Evolutionary conservation across 1,284 basidiomycete species (phyloP), one percentile per base, ranked within the genome.

Genomic region (Rhodotorula sp.): DNA sequence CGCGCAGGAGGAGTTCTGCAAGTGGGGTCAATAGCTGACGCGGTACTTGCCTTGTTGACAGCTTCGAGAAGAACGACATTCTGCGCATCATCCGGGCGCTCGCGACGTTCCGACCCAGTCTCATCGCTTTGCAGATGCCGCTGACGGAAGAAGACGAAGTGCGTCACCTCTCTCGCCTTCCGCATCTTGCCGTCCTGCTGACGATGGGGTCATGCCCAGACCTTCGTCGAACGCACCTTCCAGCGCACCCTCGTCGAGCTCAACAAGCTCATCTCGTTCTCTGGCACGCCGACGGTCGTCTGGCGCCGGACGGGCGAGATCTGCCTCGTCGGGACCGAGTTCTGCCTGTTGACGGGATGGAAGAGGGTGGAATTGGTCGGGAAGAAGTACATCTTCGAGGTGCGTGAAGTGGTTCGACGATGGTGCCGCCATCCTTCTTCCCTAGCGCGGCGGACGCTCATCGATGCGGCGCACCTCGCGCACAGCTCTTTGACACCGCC

Each of bases 231-330:
- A 82, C 88, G 90, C 74, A 94, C 92, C 73, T 94, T 98, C 80
- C 94, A 97, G 80, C 86, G 95, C 54, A 93, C 93, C 34, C 83
- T 97, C 72, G 85, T 97, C 75, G 94, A 98, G 84, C 86, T 97
- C 67, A 93, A 97, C 80, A 97, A 97, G 81, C 85, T 98, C 72
- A 95, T 99, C 73, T 93, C 92, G 54, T 96, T 93, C 80, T 94
- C 91, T 71, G 96, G 95, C 9, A 99, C 96, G n/a, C 96, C 95
- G 4, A 99, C 95, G 1, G 93, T 96, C n/a, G 91, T 97, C 2
- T 99, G 95, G 95, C 88, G 95, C 44, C 85, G 95, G 59, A 99
- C 96, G 24, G 95, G 95, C 78, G 96, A 99, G 82, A 93, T 99
- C 50, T 94, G 92, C 78, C 87, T 96, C 54, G 95, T 95, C 55